Conservation (phyloP, 2,329 filamentous ascomycete genomes). For the Sporothrix brasiliensis region DNA sequence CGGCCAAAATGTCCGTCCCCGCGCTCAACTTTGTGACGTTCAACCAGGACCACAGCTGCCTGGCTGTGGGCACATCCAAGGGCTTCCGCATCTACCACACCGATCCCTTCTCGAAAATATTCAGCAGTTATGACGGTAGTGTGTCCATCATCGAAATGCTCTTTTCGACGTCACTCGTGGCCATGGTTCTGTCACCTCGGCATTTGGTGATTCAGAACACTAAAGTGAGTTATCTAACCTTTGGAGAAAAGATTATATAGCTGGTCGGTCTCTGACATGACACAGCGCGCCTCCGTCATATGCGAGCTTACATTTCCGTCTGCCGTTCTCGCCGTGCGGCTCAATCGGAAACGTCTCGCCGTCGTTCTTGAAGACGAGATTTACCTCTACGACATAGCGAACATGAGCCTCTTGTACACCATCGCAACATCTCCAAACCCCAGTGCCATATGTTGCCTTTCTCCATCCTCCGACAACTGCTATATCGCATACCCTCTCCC, state of each 20-base stretch:
- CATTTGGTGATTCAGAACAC: conserved; percentile 97
- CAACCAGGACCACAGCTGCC: conserved; percentile 97
- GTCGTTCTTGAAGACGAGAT: conserved; percentile 95
- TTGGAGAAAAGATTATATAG: background rate
- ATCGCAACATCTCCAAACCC: conserved; percentile 95
- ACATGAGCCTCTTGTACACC: conserved; percentile 92
- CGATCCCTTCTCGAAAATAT: conserved; percentile 92
- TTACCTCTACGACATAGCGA: conserved; percentile 97
- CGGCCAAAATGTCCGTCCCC: conserved; percentile 62
- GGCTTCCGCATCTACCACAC: conserved; percentile 97
- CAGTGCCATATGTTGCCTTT: conserved; percentile 85
- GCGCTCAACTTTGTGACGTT: conserved; percentile 97
- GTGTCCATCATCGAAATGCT: conserved; percentile 98
- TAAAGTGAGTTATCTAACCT: conserved; percentile 62
- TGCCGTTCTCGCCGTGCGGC: conserved; percentile 87
- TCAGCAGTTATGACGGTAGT: conserved; percentile 91
- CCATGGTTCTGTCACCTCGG: conserved; percentile 86
- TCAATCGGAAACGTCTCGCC: conserved; percentile 91
- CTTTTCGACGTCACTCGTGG: conserved; percentile 95
- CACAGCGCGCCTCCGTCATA: conserved; percentile 73
- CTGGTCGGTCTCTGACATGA: background rate
- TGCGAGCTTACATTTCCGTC: conserved; percentile 98
- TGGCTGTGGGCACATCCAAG: conserved; percentile 91
- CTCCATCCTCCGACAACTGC: conserved; percentile 92
- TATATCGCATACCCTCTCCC: conserved; percentile 93